These are phyloP conservation scores for Ceratobasidium sp. DNA, from an alignment of 1,284 basidiomycete genomes.

Conservation along the genomic window DNA sequence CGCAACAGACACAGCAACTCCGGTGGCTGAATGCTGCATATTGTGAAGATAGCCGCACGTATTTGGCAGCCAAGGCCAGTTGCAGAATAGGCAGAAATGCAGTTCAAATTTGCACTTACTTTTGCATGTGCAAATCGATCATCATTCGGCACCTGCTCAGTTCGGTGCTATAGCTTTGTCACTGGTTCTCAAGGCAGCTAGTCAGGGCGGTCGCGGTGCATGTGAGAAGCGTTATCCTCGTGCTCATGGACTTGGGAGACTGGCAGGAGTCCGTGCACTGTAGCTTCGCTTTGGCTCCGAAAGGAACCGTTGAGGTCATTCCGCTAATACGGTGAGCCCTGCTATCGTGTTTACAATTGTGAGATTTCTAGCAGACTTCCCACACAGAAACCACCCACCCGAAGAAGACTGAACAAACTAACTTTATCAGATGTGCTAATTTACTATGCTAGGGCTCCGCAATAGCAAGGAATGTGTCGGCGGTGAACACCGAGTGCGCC, in stretches of 20 bases:
- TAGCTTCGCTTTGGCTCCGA: neutral
- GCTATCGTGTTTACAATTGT: no score
- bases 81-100: neutral
- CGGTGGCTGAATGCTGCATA: neutral
- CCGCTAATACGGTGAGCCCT: neutral
- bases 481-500: neutral
- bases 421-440: no score
- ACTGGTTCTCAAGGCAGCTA: slow-evolving; percentile 3
- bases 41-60: neutral
- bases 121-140: neutral
- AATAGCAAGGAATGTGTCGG: neutral
- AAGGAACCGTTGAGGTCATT: neutral
- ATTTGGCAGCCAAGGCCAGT: neutral
- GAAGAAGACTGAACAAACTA: no score
- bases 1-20: neutral
- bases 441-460: no score
- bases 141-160: neutral
- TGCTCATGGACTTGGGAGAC: slow-evolving; percentile 12
- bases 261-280: neutral
- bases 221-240: slow-evolving; percentile 7
- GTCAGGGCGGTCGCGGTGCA: slow-evolving; percentile 4
- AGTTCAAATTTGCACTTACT: neutral
- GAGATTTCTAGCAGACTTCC: no score
- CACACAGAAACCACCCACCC: no score
- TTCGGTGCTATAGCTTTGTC: neutral